phyloP scores from a whole-genome alignment of 305 asterid genomes.

The Ilex paraguariensis region DNA sequence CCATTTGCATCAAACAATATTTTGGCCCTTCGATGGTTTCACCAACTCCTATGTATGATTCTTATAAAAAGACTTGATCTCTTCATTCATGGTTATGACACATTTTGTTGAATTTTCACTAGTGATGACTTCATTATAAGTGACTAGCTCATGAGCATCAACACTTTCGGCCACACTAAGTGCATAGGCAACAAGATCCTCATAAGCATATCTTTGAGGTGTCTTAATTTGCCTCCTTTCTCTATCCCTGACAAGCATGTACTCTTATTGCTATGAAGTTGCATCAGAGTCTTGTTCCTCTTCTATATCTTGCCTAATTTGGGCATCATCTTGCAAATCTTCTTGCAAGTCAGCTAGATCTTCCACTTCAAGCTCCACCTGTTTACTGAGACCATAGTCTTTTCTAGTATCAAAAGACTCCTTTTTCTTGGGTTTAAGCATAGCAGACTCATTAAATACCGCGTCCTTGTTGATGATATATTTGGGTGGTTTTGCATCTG shows the following conservation, averaged over 20 bases:
- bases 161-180: too few species aligned
- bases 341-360: background rate
- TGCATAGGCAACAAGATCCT: too few species aligned
- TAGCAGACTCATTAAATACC: too few species aligned
- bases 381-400: background rate
- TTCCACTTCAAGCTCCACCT: background rate
- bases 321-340: too few species aligned
- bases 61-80: too few species aligned
- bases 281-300: background rate
- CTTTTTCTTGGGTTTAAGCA: background rate
- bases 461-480: too few species aligned
- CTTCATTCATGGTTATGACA: too few species aligned
- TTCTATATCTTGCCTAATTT: too few species aligned
- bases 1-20: background rate
- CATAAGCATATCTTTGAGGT: too few species aligned
- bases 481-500: background rate
- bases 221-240: too few species aligned
- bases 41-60: too few species aligned
- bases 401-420: background rate
- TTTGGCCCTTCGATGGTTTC: background rate
- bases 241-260: background rate
- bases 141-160: too few species aligned
- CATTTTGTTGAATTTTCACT: background rate
- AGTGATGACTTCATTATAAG: background rate
- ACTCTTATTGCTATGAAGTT: background rate